A percentile compares a stretch with the other conserved stretches of the same genome.
Evolutionary conservation across 2,329 filamentous ascomycete genomes (phyloP).

Genomic region (Trichoderma atrobrunneum): DNA sequence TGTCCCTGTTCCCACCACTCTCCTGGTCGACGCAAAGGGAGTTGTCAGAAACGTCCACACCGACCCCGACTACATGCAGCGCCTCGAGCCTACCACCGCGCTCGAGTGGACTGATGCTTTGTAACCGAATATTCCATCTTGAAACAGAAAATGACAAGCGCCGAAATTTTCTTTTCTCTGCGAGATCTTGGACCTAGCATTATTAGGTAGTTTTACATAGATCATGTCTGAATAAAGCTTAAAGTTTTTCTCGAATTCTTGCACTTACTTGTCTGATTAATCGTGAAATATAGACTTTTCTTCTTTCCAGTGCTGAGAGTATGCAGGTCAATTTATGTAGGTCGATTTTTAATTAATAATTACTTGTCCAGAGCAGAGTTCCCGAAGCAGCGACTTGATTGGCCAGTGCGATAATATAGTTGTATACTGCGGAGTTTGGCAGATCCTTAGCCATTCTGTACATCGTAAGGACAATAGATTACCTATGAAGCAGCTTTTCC

Average conservation of each 20-base stretch:
- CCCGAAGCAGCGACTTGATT: not conserved
- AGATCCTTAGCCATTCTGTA: not conserved
- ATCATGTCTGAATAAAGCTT: not conserved
- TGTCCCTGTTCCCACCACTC: not conserved
- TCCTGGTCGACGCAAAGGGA: not conserved
- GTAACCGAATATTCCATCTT: not conserved
- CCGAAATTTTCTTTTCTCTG: not conserved
- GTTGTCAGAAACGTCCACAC: slow-evolving; percentile 1
- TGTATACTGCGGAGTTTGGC: not conserved
- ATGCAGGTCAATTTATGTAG: not conserved
- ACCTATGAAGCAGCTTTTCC: not conserved
- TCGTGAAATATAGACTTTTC: not conserved
- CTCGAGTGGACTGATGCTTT: slow-evolving; percentile 3
- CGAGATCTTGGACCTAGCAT: not conserved
- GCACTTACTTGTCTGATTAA: not conserved
- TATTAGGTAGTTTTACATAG: not conserved
- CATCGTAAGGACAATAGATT: not conserved
- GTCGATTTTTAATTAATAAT: not conserved
- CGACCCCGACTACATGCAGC: slow-evolving; percentile 3
- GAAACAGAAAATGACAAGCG: not conserved
- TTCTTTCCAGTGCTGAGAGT: not conserved
- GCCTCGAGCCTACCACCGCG: not conserved
- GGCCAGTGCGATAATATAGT: not conserved
- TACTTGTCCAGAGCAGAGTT: not conserved
- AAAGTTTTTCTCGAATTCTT: not conserved